Evolutionary conservation across 2,329 filamentous ascomycete species (phyloP).

Genomic region (Penicillium digitatum): DNA sequence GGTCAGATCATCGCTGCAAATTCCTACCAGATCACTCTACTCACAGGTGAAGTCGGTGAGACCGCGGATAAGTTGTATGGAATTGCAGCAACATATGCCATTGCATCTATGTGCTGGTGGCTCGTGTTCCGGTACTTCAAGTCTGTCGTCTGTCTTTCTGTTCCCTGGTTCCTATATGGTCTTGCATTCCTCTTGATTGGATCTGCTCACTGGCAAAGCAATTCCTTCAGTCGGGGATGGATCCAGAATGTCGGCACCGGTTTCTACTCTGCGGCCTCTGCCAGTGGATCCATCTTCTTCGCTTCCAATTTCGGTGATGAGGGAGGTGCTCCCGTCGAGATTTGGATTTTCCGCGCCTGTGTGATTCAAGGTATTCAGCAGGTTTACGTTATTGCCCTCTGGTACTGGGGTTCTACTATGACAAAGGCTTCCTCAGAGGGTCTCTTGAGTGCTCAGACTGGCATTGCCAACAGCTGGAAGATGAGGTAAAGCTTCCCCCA

Average conservation of each 20-base stretch:
- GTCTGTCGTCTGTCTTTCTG: constrained; percentile 54
- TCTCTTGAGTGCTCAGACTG: constrained; percentile 33
- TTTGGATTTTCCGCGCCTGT: constrained; percentile 64
- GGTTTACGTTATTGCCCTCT: constrained; percentile 60
- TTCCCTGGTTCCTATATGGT: constrained; percentile 61
- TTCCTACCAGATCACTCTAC: constrained; percentile 65
- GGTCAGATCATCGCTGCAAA: constrained; percentile 63
- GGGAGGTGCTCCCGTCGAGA: constrained; percentile 58
- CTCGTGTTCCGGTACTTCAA: constrained; percentile 56
- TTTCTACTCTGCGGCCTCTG: constrained; percentile 59
- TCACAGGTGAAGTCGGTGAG: constrained; percentile 62
- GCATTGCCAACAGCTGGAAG: constrained; percentile 43
- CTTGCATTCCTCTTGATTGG: constrained; percentile 61
- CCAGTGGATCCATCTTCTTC: constrained; percentile 62
- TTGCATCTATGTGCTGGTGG: constrained; percentile 61
- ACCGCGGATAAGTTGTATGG: constrained; percentile 58
- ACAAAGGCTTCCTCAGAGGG: constrained; percentile 45
- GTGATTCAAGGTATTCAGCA: constrained; percentile 64
- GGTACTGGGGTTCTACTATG: constrained; percentile 62
- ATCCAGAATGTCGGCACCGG: constrained; percentile 60
- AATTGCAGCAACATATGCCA: constrained; percentile 57
- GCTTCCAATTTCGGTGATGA: constrained; percentile 64
- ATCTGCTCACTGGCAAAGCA: constrained; percentile 51
- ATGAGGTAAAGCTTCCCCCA: constrained; percentile 32
- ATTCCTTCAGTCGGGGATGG: constrained; percentile 45